Percentiles rank a stretch among this genome's conserved stretches.
Evolutionary conservation across 352 stramenopile species (phyloP).

Genomic region (Phytophthora pini): DNA sequence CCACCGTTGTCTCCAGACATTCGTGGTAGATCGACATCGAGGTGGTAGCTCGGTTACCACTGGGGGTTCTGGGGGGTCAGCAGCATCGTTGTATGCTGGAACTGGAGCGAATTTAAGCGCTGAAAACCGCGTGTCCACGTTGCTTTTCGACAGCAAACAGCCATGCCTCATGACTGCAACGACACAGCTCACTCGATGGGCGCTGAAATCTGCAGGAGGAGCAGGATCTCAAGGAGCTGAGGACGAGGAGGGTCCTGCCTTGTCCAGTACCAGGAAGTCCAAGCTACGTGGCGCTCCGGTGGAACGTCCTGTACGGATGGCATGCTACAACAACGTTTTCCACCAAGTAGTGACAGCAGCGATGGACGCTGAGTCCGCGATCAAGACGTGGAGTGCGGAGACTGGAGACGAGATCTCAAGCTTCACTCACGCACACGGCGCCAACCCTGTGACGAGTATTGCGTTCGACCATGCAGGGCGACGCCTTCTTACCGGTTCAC

Average conservation of each 20-base stretch:
- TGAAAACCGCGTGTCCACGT: constrained; percentile 71
- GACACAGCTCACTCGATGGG: constrained; percentile 74
- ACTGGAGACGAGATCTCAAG: constrained; percentile 85
- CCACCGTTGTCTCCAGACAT: constrained; percentile 83
- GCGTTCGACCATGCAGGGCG: constrained; percentile 83
- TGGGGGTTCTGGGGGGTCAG: constrained; percentile 3
- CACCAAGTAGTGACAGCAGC: constrained; percentile 85
- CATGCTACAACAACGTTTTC: constrained; percentile 84
- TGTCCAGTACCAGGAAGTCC: constrained; percentile 6
- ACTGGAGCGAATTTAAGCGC: constrained; percentile 32
- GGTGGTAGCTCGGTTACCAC: constrained; percentile 4
- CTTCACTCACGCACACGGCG: constrained; percentile 72
- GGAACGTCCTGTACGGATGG: constrained; percentile 52
- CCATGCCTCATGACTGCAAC: constrained; percentile 73
- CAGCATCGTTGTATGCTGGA: constrained; percentile 41
- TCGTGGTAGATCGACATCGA: constrained; percentile 56
- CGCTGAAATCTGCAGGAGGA: constrained; percentile 56
- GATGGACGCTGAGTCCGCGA: constrained; percentile 73
- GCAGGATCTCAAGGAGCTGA: constrained; percentile 48
- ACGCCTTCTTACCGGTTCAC: constrained; percentile 79
- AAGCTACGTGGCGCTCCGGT: constrained; percentile 14
- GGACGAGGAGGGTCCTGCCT: constrained; percentile 37
- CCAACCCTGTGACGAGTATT: constrained; percentile 80
- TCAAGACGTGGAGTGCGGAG: constrained; percentile 89
- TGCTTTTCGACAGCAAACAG: constrained; percentile 73